Evolutionary conservation across 768 basidiomycete species (phyloP).

Genomic region (Terana coerulea): DNA sequence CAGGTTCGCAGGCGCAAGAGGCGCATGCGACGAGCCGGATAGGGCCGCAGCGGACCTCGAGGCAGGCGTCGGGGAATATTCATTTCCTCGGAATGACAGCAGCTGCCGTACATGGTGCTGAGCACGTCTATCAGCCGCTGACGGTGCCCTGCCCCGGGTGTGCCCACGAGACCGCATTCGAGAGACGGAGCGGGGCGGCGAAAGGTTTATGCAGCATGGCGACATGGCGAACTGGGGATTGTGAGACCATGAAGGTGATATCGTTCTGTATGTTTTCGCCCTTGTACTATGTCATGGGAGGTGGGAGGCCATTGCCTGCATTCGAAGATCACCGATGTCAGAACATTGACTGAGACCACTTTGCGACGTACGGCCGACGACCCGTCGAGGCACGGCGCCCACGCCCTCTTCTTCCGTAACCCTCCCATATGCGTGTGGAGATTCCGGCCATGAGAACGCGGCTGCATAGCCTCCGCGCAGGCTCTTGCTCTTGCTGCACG

Average conservation of each 20-base stretch:
- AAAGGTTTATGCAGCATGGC: slow-evolving; percentile 7
- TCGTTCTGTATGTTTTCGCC: background rate
- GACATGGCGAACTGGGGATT: background rate
- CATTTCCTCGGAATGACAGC: background rate
- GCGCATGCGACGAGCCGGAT: background rate
- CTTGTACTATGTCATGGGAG: too few relatives aligned
- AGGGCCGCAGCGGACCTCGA: background rate
- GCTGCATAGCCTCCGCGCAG: background rate
- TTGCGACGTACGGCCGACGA: background rate
- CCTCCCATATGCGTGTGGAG: slow-evolving; percentile 1
- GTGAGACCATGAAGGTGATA: too few relatives aligned
- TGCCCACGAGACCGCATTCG: background rate
- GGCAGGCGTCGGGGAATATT: background rate
- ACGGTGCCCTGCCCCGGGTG: background rate
- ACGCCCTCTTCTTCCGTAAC: background rate
- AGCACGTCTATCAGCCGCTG: slow-evolving; percentile 3
- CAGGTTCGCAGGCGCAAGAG: background rate
- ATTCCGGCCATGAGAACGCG: slow-evolving; percentile 6
- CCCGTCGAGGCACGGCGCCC: slow-evolving; percentile 5
- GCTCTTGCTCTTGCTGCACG: background rate
- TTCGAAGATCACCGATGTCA: slow-evolving; percentile 2
- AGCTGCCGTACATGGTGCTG: background rate
- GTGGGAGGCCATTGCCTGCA: slow-evolving; percentile 3
- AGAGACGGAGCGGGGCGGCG: background rate
- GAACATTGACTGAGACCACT: background rate